Evolutionary conservation across 768 basidiomycete species (phyloP).

Genomic region (Sarcodon aspratus): DNA sequence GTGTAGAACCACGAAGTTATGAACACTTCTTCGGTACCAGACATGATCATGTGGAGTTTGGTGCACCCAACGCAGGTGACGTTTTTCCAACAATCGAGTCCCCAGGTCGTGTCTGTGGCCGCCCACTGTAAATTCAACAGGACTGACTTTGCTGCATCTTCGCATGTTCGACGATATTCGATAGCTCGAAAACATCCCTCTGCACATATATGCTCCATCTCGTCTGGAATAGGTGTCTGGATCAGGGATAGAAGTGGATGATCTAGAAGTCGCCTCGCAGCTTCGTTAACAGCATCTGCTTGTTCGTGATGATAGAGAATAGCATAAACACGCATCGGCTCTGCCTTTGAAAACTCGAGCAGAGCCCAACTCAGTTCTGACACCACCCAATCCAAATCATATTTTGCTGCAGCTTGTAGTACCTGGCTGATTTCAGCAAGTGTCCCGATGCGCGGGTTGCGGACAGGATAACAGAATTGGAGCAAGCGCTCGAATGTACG

Average conservation of each 20-base stretch:
- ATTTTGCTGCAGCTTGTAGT: slow-evolving; percentile 3
- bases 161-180: slow-evolving; percentile 2
- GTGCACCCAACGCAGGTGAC: no score
- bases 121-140: neutral
- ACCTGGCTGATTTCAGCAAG: neutral
- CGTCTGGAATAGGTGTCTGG: neutral
- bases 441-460: slow-evolving; percentile 1
- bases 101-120: neutral
- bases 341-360: neutral
- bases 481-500: neutral
- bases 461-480: slow-evolving; percentile 1
- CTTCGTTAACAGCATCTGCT: no score
- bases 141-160: neutral
- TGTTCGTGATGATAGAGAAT: neutral
- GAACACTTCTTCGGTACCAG: no score
- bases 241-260: no score
- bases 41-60: no score
- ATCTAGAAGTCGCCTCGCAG: no score
- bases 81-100: neutral
- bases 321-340: slow-evolving; percentile 7
- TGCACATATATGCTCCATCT: neutral
- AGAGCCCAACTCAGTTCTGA: neutral
- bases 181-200: neutral
- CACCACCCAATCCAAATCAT: neutral
- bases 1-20: no score